Conservation (phyloP, 768 basidiomycete species). For the Tricholoma matsutake region DNA sequence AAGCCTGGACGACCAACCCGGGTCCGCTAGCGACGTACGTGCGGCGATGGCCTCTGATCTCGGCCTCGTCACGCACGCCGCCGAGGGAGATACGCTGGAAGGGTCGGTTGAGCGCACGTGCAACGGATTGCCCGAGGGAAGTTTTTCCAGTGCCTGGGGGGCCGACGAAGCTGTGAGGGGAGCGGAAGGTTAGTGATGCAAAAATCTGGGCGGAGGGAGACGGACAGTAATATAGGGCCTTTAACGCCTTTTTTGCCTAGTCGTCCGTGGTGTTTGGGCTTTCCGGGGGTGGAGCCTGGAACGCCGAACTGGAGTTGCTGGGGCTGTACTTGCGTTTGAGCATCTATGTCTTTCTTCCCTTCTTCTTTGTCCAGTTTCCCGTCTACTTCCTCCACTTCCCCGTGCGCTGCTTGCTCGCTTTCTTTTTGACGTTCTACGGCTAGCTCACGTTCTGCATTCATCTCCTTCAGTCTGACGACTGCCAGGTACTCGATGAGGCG, state of each 20-base stretch:
- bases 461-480: slow-evolving; percentile 63
- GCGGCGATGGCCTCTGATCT: slow-evolving; percentile 50
- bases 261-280: slow-evolving; percentile 10
- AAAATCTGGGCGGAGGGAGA: not conserved
- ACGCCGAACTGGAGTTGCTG: slow-evolving; percentile 4
- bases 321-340: slow-evolving; percentile 21
- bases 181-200: slow-evolving; percentile 9
- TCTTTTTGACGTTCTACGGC: slow-evolving; percentile 27
- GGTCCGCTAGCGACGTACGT: slow-evolving; percentile 93
- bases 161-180: slow-evolving; percentile 64
- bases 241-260: slow-evolving; percentile 48
- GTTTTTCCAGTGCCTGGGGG: slow-evolving; percentile 93
- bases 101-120: slow-evolving; percentile 75
- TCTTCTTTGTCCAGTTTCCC: not conserved
- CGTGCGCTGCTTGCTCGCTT: slow-evolving; percentile 16
- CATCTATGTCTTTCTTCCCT: slow-evolving; percentile 26
- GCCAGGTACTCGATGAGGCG: slow-evolving; percentile 90
- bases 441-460: slow-evolving; percentile 39
- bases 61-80: slow-evolving; percentile 90
- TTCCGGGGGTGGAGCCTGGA: slow-evolving; percentile 1
- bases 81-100: slow-evolving; percentile 93
- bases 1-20: slow-evolving; percentile 80
- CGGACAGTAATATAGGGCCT: slow-evolving; percentile 70
- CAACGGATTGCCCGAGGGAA: slow-evolving; percentile 85
- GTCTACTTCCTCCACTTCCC: slow-evolving; percentile 13